phyloP scores from a whole-genome alignment of 441 rosid species.

The Populus hybrid region DNA sequence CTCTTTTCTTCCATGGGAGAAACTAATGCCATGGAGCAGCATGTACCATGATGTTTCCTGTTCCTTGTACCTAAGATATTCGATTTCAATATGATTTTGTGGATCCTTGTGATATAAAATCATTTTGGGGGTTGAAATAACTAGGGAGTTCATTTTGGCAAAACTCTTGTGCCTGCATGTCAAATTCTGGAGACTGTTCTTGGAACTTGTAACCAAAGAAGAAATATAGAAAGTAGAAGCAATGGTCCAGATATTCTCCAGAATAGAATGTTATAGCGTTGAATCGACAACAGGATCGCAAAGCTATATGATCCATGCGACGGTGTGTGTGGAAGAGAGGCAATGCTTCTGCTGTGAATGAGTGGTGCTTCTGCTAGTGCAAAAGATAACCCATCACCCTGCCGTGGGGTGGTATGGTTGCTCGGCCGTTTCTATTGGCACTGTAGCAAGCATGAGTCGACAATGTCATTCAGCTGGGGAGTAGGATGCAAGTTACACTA shows the following conservation, averaged over 20 bases:
- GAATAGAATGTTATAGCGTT: no score
- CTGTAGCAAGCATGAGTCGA: neutral
- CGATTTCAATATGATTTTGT: conserved; percentile 10
- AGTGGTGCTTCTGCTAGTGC: no score
- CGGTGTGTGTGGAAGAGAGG: no score
- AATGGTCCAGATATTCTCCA: no score
- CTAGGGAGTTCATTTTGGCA: neutral
- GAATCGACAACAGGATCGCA: no score
- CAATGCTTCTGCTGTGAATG: no score
- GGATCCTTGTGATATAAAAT: neutral
- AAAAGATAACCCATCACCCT: no score
- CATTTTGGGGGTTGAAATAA: neutral
- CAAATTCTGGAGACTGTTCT: neutral
- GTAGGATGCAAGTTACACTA: neutral
- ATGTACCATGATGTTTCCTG: conserved; percentile 22
- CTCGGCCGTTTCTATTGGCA: neutral
- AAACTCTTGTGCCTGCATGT: neutral
- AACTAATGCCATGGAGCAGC: conserved; percentile 27
- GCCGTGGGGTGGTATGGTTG: no score
- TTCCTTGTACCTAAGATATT: conserved; percentile 20
- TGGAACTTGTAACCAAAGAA: neutral
- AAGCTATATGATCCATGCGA: no score
- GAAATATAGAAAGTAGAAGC: no score
- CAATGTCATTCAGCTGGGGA: neutral
- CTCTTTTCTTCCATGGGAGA: conserved; percentile 17